These are phyloP conservation scores for Metschnikowia proteae DNA, from an alignment of 805 yeast genomes.

Conservation along the genomic window DNA sequence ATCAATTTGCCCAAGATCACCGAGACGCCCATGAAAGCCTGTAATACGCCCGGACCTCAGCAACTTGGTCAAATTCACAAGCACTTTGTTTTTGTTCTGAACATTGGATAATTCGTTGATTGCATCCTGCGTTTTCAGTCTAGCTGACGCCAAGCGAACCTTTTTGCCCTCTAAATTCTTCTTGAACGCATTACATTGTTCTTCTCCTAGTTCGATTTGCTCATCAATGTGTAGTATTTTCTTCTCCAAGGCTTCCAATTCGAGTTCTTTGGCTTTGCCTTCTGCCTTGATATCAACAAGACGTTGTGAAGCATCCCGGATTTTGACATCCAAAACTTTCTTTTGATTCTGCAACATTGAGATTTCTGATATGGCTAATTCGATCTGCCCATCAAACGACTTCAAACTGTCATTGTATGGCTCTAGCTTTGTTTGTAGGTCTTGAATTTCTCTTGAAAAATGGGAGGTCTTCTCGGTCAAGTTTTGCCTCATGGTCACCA, in stretches of 20 bases:
- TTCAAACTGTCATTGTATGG: conserved; percentile 78
- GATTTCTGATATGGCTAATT: conserved; percentile 63
- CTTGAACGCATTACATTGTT: conserved; percentile 50
- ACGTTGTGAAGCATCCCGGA: conserved; percentile 41
- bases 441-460: conserved; percentile 61
- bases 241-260: conserved; percentile 41
- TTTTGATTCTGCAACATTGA: conserved; percentile 51
- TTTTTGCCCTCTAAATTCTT: conserved; percentile 52
- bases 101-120: conserved; percentile 50
- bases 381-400: conserved; percentile 58
- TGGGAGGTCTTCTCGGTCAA: conserved; percentile 72
- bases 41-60: conserved; percentile 75
- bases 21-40: conserved; percentile 88
- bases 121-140: conserved; percentile 69
- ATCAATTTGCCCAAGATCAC: conserved; percentile 89
- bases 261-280: conserved; percentile 48
- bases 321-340: conserved; percentile 40
- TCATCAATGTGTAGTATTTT: conserved; percentile 47
- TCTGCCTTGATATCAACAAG: conserved; percentile 44
- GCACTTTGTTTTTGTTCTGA: conserved; percentile 71
- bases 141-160: conserved; percentile 44
- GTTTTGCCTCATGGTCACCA: conserved; percentile 61
- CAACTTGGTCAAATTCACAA: conserved; percentile 62
- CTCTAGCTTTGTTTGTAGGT: conserved; percentile 60
- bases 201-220: conserved; percentile 57